Evolutionary conservation across 805 yeast genomes (phyloP), one percentile per base, ranked within the genome.

Genomic region (Candida succiphila): DNA sequence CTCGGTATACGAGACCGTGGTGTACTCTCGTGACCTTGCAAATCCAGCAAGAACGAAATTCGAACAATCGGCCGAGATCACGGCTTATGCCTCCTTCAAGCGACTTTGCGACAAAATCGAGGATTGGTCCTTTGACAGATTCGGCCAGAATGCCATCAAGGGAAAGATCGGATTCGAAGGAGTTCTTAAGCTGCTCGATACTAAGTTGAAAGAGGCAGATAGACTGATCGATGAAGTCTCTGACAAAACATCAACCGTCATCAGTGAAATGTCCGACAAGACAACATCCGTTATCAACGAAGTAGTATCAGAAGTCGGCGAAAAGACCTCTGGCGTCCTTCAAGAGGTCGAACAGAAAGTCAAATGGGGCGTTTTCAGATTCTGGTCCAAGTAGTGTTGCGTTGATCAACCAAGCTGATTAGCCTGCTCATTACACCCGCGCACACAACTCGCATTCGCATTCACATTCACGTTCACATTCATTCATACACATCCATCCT

Each of bases 61-160:
- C 52, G 56, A 61, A 24, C 98, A 89, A 56, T 75, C 71, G 41
- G 98, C 98, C 0, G 86, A 82, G 42, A 85, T 89, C 45, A 78
- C 87, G 2, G 95, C 97, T 0, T 81, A 78, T 54, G 84, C 86
- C 7, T 63, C 80, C 3, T 69, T 86, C 58, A 58, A 66, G 35
- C 68, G 73, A 37, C 57, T 92, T 5, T 81, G 94, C 53, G 82
- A 76, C 50, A 78, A 82, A 54, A 65, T 89, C 40, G 98, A 89
- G 56, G 94, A 86, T 32, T 89, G 96, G 95, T 74, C 88, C 0
- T 80, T 85, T 5, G 84, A 83, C 49, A 65, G 96, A 52, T 92
- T 89, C 56, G 75, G 78, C 29, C 92, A 84, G 52, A 89, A 89
- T 55, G 96, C 97, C 13, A 59, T 58, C 35, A 72, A 72, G 45